phyloP scores from a whole-genome alignment of 2,329 filamentous ascomycete species.

The Xylariaceae sp. region DNA sequence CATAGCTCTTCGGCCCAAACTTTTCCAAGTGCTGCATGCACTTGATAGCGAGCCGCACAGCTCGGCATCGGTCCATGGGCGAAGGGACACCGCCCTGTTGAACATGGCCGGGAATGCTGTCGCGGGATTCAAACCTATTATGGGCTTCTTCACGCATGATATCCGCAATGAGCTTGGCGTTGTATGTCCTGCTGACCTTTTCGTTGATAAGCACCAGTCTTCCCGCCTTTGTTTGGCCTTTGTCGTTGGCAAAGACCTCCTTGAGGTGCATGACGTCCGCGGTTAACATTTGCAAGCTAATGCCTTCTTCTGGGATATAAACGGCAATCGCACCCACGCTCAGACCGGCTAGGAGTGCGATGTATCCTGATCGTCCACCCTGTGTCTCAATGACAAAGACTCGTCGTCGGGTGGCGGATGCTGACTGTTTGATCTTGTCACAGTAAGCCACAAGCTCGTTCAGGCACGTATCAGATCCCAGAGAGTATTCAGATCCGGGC shows the following conservation, averaged over 20 bases:
- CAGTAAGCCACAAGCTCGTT: conserved; percentile 94
- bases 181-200: conserved; percentile 84
- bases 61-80: conserved; percentile 91
- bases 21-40: conserved; percentile 86
- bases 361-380: conserved; percentile 88
- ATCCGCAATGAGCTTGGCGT: conserved; percentile 85
- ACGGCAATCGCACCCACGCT: conserved; percentile 89
- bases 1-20: conserved; percentile 60
- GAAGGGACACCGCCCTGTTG: conserved; percentile 91
- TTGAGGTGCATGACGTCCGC: conserved; percentile 86
- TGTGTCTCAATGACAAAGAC: conserved; percentile 99
- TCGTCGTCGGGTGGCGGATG: conserved; percentile 83
- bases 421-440: conserved; percentile 95
- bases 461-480: conserved; percentile 92
- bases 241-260: conserved; percentile 76
- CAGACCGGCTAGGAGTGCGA: conserved; percentile 84
- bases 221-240: conserved; percentile 81
- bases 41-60: conserved; percentile 86
- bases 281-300: conserved; percentile 87
- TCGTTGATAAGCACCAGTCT: conserved; percentile 97
- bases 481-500: conserved; percentile 91
- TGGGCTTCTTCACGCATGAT: conserved; percentile 93
- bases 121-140: conserved; percentile 85
- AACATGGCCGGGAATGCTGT: conserved; percentile 88
- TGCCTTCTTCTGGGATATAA: conserved; percentile 95